Base-by-base conservation (phyloP, 306 rosid genomes). In the Gastrolobium villosum region DNA sequence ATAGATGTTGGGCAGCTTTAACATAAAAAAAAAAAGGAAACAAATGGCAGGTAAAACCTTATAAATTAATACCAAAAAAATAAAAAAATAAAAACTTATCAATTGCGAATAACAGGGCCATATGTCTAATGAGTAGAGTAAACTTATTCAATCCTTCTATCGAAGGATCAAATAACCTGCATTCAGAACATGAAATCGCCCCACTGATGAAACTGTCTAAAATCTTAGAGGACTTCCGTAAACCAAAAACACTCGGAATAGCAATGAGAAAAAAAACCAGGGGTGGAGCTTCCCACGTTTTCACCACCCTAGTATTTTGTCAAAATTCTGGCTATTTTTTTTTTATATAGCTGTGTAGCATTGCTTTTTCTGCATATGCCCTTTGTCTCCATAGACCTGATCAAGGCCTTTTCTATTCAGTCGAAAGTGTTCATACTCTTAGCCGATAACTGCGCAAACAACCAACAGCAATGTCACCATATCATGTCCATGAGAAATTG, bases 351-450 rank as follows among this genome's bases (percentile, higher is more conserved):
- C 40, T 0, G 39, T 5, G 76, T 10, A 10, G 7, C 55, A 40
- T 49, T 49, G 57, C 41, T 48, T 35, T 34, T 10, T 43, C 30
- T 49, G 48, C 14, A 41, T 32, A 10, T 41, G 56, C 8, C 10
- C 60, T 61, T 20, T 70, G 76, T 61, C 40, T 62, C 36, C 68
- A 15, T 53, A 63, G 31, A 49, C 14, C 52, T 15, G 63, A 41
- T 37, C 53, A 57, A 30, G 39, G 67, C 14, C 1, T 45, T 57
- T 4, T 32, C 34, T 9, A 37, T 15, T 36, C 15, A 39, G 65
- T 37, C 2, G 39, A 64, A 48, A 52, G 15, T 45, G 71, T 60
- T 34, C 65, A 11, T 40, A n/a, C 54, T 46, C 55, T 79, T 48
- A 2, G 13, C 60, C 2, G 9, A 59, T 15, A 41, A 34, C 31